Conservation (phyloP, 164 flowering plant genomes). For the Brasenia schreberi region DNA sequence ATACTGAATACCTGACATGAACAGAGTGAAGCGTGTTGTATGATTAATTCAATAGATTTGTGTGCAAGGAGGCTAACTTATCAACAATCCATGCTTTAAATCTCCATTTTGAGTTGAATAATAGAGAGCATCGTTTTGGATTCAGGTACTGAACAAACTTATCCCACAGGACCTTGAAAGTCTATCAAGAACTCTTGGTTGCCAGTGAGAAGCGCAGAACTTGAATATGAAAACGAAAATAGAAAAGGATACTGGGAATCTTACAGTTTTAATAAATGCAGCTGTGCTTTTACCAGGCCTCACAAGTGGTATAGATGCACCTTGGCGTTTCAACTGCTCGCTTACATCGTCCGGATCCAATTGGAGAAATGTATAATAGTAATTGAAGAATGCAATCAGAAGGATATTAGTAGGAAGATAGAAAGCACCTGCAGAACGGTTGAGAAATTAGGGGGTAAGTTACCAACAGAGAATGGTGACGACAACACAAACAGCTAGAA, state of each 20-base stretch:
- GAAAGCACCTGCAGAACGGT: slow-evolving; percentile 51
- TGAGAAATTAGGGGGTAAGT: not conserved
- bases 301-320: slow-evolving; percentile 97
- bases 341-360: slow-evolving; percentile 98
- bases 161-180: too few relatives aligned
- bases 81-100: too few relatives aligned
- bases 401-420: slow-evolving; percentile 90
- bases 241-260: not conserved
- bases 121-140: too few relatives aligned
- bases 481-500: not conserved
- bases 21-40: too few relatives aligned
- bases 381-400: slow-evolving; percentile 94
- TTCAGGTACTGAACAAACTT: too few relatives aligned
- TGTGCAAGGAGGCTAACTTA: too few relatives aligned
- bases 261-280: slow-evolving; percentile 72
- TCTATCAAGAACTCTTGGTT: not conserved
- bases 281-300: slow-evolving; percentile 98
- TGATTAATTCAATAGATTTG: too few relatives aligned
- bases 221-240: not conserved
- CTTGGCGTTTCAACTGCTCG: slow-evolving; percentile 97
- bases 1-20: too few relatives aligned
- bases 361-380: slow-evolving; percentile 96
- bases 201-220: not conserved
- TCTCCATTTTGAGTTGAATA: too few relatives aligned
- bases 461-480: not conserved